These are phyloP conservation scores for Syzygium jambos DNA, from an alignment of 345 rosid species.

Conservation along the genomic window DNA sequence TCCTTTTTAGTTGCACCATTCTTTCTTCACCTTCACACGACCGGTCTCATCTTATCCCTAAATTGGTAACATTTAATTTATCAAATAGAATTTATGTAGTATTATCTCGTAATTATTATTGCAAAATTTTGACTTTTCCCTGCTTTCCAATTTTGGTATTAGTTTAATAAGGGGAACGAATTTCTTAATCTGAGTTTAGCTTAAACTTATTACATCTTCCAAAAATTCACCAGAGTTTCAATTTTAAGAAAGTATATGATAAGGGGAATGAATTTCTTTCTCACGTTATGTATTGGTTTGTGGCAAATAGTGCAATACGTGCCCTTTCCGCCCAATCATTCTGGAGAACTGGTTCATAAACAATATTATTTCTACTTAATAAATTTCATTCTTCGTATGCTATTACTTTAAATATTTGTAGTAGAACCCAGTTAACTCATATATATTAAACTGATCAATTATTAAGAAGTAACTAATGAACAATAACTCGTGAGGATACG, in stretches of 20 bases:
- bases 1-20: no score
- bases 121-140: accelerated
- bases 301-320: not conserved
- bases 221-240: not conserved
- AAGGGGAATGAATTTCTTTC: not conserved
- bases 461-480: not conserved
- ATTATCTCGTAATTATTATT: not conserved
- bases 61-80: not conserved
- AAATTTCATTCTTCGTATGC: not conserved
- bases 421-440: not conserved
- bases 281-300: not conserved
- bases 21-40: no score
- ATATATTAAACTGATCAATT: not conserved
- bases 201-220: not conserved
- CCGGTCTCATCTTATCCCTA: not conserved
- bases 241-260: not conserved
- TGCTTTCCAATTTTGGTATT: not conserved
- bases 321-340: not conserved
- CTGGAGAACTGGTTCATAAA: not conserved
- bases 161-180: no score
- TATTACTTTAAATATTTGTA: not conserved
- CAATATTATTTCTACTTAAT: not conserved
- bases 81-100: not conserved
- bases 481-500: not conserved
- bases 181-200: not conserved